phyloP scores from a whole-genome alignment of 768 basidiomycete genomes.

The Mycena vulgaris region DNA sequence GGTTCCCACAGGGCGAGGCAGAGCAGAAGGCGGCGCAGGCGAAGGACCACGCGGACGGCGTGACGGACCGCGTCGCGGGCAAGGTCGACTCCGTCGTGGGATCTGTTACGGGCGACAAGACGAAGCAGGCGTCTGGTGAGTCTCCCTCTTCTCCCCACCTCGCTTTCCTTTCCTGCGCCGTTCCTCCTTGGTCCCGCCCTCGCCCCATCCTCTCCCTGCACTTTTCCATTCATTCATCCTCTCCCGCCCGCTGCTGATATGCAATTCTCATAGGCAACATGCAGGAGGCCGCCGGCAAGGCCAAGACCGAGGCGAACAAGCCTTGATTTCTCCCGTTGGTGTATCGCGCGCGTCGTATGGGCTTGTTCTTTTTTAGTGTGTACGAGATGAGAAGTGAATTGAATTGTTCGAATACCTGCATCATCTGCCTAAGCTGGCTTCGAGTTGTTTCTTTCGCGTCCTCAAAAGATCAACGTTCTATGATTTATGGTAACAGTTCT shows the following conservation, averaged over 20 bases:
- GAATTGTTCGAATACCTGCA: too few species aligned
- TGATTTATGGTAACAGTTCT: too few species aligned
- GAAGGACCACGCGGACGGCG: conserved; percentile 54
- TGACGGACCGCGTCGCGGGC: conserved; percentile 50
- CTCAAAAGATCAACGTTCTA: too few species aligned
- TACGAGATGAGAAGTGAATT: too few species aligned
- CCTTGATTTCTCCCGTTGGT: neutral
- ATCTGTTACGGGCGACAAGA: conserved; percentile 54
- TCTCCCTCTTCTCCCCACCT: neutral
- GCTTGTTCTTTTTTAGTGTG: neutral
- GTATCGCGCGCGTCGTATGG: neutral
- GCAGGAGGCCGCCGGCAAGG: conserved; percentile 16
- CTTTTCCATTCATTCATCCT: neutral
- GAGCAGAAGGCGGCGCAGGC: conserved; percentile 52
- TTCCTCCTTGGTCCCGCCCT: neutral
- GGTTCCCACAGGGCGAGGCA: conserved; percentile 45
- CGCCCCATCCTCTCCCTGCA: neutral
- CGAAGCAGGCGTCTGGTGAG: conserved; percentile 51
- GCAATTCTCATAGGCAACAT: conserved; percentile 16
- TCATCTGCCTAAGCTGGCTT: too few species aligned
- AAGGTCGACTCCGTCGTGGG: conserved; percentile 52
- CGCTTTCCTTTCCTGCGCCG: neutral
- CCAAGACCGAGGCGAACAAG: conserved; percentile 27
- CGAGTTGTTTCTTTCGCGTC: too few species aligned
- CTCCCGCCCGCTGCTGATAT: neutral